Percentiles rank a stretch among this genome's conserved stretches.
These are phyloP conservation scores for Diaporthe citri DNA, from an alignment of 2,329 filamentous ascomycete species.

Conservation along the genomic window DNA sequence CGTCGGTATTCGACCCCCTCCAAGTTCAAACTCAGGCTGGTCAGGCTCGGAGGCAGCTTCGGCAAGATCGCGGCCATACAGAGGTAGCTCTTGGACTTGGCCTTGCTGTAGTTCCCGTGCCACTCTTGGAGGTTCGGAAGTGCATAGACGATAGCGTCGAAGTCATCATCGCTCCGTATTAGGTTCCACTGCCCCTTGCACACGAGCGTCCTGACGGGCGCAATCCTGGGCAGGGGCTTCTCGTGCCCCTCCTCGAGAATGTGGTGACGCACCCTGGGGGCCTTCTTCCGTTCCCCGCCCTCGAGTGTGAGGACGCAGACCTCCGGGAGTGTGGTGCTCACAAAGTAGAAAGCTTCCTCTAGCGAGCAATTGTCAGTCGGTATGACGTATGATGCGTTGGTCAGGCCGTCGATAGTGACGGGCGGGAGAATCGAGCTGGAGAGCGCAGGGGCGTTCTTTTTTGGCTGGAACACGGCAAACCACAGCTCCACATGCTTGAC, in stretches of 20 bases:
- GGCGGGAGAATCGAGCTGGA: slow-evolving; percentile 62
- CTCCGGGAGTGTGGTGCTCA: slow-evolving; percentile 69
- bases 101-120: slow-evolving; percentile 76
- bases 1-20: slow-evolving; percentile 77
- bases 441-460: slow-evolving; percentile 57
- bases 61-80: slow-evolving; percentile 75
- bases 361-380: slow-evolving; percentile 77
- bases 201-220: slow-evolving; percentile 74
- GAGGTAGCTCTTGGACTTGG: slow-evolving; percentile 80
- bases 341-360: slow-evolving; percentile 76
- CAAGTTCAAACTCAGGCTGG: slow-evolving; percentile 75
- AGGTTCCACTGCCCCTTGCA: slow-evolving; percentile 85
- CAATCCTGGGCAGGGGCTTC: slow-evolving; percentile 53
- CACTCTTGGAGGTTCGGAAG: slow-evolving; percentile 75
- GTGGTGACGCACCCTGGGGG: slow-evolving; percentile 75
- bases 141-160: slow-evolving; percentile 70
- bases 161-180: slow-evolving; percentile 74
- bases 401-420: slow-evolving; percentile 67
- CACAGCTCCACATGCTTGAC: slow-evolving; percentile 82
- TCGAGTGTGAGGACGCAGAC: slow-evolving; percentile 78
- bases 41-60: slow-evolving; percentile 68
- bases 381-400: slow-evolving; percentile 69
- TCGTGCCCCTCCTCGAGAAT: slow-evolving; percentile 44
- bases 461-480: slow-evolving; percentile 80
- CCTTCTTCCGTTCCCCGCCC: slow-evolving; percentile 82